Evolutionary conservation across 495 filamentous ascomycete genomes (phyloP), one percentile per base, ranked within the genome.

Genomic region (Talaromyces ruber): DNA sequence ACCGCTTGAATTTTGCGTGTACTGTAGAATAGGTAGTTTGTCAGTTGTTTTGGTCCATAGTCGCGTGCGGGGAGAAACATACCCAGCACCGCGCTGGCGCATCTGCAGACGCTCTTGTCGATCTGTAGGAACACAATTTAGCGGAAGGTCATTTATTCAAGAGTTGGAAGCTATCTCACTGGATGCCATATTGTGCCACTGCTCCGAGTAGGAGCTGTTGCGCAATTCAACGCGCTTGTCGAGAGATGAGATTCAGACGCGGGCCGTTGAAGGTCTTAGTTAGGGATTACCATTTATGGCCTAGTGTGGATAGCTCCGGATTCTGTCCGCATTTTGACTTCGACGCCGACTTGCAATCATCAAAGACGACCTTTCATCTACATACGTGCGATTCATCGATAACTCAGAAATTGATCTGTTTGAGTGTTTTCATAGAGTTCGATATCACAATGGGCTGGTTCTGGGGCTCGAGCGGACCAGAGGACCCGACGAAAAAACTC

Each of bases 401-500:
- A 39, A 39, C 9, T 4, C 14, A 39, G 4, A 24, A 9, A 9
- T 4, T 18, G n/a, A 54, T 28, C 6, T 4, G 28, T 2, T 24
- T 25, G 9, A 52, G 6, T n/a, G n/a, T n/a, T n/a, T n/a, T n/a
- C n/a, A n/a, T n/a, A n/a, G n/a, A n/a, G n/a, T n/a, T n/a, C n/a
- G n/a, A n/a, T n/a, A n/a, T n/a, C n/a, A 34, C 59, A 61, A 80
- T 76, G 76, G 90, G 90, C 70, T 93, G 90, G 91, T 84, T 92
- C 63, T 87, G 82, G 83, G 80, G 76, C 50, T 69, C 72, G 29
- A 77, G 72, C 65, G 34, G 14, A 39, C 67, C 74, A 55, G 76
- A 81, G 28, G 91, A 97, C 68, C 88, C 92, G 59, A 84, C 93
- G 68, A 79, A 84, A 65, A 86, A 89, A 66, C 88, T 97, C 65